These are phyloP conservation scores for Lipomyces orientalis DNA, from an alignment of 805 yeast genomes.

Conservation along the genomic window DNA sequence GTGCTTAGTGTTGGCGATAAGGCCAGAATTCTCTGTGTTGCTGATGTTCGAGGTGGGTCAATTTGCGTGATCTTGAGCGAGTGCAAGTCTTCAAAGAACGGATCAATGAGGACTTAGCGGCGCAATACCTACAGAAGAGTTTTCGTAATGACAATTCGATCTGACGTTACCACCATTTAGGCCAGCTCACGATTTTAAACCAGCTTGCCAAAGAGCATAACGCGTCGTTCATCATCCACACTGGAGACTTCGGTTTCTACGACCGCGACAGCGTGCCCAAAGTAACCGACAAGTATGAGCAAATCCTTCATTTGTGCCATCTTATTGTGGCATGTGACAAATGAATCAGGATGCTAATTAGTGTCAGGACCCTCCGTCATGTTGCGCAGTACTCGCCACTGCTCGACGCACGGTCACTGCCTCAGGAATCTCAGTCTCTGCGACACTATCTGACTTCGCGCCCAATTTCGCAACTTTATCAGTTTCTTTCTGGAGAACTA, in stretches of 20 bases:
- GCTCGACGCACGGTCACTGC: conserved; percentile 55
- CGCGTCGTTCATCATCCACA: conserved; percentile 65
- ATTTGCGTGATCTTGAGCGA: neutral
- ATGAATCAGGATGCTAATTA: conserved; percentile 10
- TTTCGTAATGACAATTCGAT: neutral
- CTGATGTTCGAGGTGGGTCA: conserved; percentile 34
- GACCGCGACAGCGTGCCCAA: conserved; percentile 60
- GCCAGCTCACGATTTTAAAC: conserved; percentile 57
- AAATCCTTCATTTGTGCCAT: neutral
- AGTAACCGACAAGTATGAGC: conserved; percentile 61
- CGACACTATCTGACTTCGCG: conserved; percentile 35
- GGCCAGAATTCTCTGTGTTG: conserved; percentile 34
- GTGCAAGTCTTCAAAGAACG: neutral
- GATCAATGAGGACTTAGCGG: neutral
- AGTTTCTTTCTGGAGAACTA: conserved; percentile 53
- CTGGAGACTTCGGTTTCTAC: conserved; percentile 83
- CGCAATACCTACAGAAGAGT: neutral
- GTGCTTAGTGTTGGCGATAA: conserved; percentile 18
- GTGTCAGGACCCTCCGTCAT: conserved; percentile 52
- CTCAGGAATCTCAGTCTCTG: conserved; percentile 53
- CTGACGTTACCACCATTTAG: conserved; percentile 15
- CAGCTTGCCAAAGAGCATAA: conserved; percentile 53
- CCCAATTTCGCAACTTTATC: conserved; percentile 57
- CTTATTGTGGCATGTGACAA: neutral
- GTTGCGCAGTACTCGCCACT: conserved; percentile 71